Base-by-base conservation (phyloP, 805 yeast genomes). In the Cyberlindnera misumaiensis region DNA sequence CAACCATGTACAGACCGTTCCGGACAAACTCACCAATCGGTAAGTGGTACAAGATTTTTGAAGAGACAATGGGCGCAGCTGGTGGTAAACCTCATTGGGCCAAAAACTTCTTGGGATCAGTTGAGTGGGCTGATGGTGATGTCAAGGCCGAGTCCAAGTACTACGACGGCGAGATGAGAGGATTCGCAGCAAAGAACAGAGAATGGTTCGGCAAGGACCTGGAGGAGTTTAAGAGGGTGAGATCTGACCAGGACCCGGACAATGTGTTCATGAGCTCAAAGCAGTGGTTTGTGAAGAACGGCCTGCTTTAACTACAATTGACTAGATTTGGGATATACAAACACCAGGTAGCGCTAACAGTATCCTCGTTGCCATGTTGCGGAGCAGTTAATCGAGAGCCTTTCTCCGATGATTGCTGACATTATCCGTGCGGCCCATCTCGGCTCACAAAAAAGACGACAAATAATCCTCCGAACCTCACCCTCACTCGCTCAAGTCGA, bases 11-110 rank as follows among this genome's bases (percentile, higher is more conserved):
- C 61, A 73, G 97, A 60, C 98, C 98, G n/a, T 90, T 90, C 62
- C 72, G 74, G 27, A 72, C 75, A 40, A 73, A 79, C 52, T 80
- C 88, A 10, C 80, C 83, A 32, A 77, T 87, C 27, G 77, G 75
- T 33, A 71, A 76, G 48, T 90, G 97, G 96, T 90, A 74, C 62
- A 72, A 73, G 35, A 67, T 70, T n/a, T 90, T 90, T 60, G 98
- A 90, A 62, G 73, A 75, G 38, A 74, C 86, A 2, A 67, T 89
- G 70, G 71, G 70, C 36, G 77, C 75, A 20, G 88, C 83, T 22
- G 88, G 83, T 28, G 98, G 98, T 32, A 84, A 80, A 58, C 98
- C 98, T 2, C 98, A 90, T 60, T 90, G 98, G 98, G 98, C 98
- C 13, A 90, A 90, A 68, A 89, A 88, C 61, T 90, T 87, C 59